A percentile compares a stretch with the other conserved stretches of the same genome.
Evolutionary conservation across 176 grass and related monocot species (phyloP).

Genomic region (Juncus inflexus): DNA sequence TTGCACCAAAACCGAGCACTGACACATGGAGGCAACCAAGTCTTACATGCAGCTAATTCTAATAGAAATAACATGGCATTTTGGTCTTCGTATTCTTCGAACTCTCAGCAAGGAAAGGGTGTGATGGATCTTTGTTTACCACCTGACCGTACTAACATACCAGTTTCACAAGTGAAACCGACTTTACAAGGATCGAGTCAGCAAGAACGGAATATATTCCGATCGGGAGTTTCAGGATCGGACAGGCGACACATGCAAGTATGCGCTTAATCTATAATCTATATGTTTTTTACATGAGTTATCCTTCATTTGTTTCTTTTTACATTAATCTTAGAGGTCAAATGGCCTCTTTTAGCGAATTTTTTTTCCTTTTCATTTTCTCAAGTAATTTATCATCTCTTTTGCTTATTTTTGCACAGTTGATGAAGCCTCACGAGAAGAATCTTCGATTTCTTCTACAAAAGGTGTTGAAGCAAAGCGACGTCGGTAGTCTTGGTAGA

Average conservation of each 20-base stretch:
- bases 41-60: slow-evolving; percentile 23
- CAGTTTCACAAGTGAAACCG: slow-evolving; percentile 22
- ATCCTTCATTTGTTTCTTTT: no score
- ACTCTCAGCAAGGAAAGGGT: slow-evolving; percentile 40
- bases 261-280: slow-evolving; percentile 4
- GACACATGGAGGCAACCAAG: slow-evolving; percentile 35
- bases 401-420: slow-evolving; percentile 27
- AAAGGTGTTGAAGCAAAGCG: slow-evolving; percentile 99
- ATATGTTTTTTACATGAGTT: not conserved
- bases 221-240: slow-evolving; percentile 24
- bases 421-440: slow-evolving; percentile 49
- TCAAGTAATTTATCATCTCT: not conserved
- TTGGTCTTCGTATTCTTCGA: slow-evolving; percentile 26
- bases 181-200: slow-evolving; percentile 25
- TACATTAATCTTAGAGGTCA: no score
- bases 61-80: slow-evolving; percentile 20
- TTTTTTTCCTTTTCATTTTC: slow-evolving; percentile 2
- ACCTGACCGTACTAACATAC: slow-evolving; percentile 10
- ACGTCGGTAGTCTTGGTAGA: slow-evolving; percentile 74
- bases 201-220: slow-evolving; percentile 7
- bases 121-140: slow-evolving; percentile 33
- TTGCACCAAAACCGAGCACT: slow-evolving; percentile 57
- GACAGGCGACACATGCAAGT: slow-evolving; percentile 66
- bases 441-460: slow-evolving; percentile 82
- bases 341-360: no score